Evolutionary conservation across 1,284 basidiomycete species (phyloP), one percentile per base, ranked within the genome.

Genomic region (Ustilago sp.): DNA sequence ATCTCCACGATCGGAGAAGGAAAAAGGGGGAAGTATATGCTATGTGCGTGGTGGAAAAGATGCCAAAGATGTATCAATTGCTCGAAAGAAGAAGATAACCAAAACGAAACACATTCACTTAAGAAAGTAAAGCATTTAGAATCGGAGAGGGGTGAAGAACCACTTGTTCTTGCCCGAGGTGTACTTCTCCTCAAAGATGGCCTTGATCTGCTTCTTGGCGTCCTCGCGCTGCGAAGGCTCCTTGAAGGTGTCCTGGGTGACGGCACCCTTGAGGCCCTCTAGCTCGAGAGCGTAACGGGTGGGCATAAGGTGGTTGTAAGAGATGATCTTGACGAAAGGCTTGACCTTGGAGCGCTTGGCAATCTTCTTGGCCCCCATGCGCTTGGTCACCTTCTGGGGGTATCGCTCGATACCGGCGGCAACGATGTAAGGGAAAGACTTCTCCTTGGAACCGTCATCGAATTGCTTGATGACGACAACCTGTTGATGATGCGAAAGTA

Each of bases 221-320:
- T 84, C 84, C 77, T 85, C 82, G 62, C 83, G 81, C 74, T 85
- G 82, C 72, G 82, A 81, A 38, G 80, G 77, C 80, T 86, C 84
- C 79, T 82, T 82, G 82, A 86, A 85, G 41, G 84, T 86, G 65
- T 86, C 84, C 72, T 77, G 77, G 61, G 71, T 69, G 35, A 84
- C 83, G 48, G 77, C 69, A 38, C 83, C 82, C 80, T 86, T 86
- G 56, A 86, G 80, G 32, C 83, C 82, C 80, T 86, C 84, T 66
- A 86, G 81, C 80, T 86, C 84, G 63, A 86, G 82, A 45, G 83
- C 81, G 81, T 86, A 86, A 56, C 84, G 84, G 50, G 84, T 86
- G 56, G 84, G 84, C 81, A 86, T 84, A n/a, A 86, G 78, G 82
- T 86, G 84, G 81, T 84, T 84, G 83, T 84, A 84, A 74, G 84